Base-by-base conservation (phyloP, 2,329 filamentous ascomycete genomes). In the Trichophyton schoenleinii region DNA sequence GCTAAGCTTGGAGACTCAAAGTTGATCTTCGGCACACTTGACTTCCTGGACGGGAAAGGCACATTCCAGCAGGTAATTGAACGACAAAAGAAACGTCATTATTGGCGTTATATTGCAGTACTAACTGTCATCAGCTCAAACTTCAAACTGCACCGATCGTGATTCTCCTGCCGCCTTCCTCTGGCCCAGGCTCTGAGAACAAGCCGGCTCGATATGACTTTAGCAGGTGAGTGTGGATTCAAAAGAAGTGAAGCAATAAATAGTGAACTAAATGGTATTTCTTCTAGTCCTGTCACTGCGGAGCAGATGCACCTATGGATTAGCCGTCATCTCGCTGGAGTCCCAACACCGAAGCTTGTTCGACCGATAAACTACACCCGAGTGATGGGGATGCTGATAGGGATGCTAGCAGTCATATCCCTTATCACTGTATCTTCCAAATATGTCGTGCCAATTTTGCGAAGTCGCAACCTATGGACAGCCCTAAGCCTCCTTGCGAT, bases 71-170 rank as follows among this genome's bases (percentile, higher is more conserved):
- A 88, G 76, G 91, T 96, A 80, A 69, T 7, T 36, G 34, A 38
- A 38, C 34, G 9, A 8, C 11, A 38, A 11, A 42, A 8, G 52
- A 18, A n/a, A 7, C 28, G 20, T 15, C 22, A 4, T n/a, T 52
- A 57, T 7, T 31, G 41, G 48, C 13, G 49, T 46, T 25, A 59
- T 48, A 55, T 25, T 28, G 22, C n/a, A 6, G 22, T 38, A n/a
- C 57, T 59, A 4, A 25, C 28, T 15, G 4, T 28, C 42, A 62
- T 66, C 67, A 97, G 92, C 83, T 97, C 67, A 86, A 88, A 75
- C 85, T 99, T 48, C 89, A 96, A 85, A 96, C 92, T 55, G 94
- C 94, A 5, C 94, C 94, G 1, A 87, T 97, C 44, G 81, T 99
- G 49, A 78, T 96, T 52, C 79, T 95, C 66, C 97, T 94, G 79